These are phyloP conservation scores for Pseudogymnoascus sp. DNA, from an alignment of 2,329 filamentous ascomycete species.

Conservation along the genomic window DNA sequence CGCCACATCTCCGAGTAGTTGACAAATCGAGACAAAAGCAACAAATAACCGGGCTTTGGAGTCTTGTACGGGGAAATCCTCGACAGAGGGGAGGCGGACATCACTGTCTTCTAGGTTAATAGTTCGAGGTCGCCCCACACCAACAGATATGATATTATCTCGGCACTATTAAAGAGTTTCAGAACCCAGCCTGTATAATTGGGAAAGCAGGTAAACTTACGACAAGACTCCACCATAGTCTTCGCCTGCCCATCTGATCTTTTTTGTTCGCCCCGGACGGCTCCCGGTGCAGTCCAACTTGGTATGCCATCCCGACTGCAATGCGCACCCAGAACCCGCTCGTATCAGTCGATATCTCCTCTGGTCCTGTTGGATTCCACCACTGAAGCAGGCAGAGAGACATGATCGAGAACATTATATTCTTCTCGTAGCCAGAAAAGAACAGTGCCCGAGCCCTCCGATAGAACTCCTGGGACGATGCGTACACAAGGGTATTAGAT, in stretches of 20 bases:
- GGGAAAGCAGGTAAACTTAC: conserved; percentile 24
- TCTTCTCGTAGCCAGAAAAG: conserved; percentile 31
- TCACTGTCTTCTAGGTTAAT: conserved; percentile 13
- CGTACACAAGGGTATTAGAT: conserved; percentile 25
- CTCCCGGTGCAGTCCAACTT: conserved; percentile 40
- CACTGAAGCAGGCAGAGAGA: conserved; percentile 31
- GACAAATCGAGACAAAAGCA: conserved; percentile 12
- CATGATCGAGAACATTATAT: conserved; percentile 31
- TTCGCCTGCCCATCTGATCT: conserved; percentile 33
- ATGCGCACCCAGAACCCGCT: conserved; percentile 41
- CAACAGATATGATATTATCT: conserved; percentile 38
- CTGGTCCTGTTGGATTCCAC: conserved; percentile 34
- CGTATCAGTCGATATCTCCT: conserved; percentile 36
- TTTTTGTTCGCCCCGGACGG: conserved; percentile 27
- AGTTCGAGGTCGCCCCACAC: conserved; percentile 17
- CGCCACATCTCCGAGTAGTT: conserved; percentile 10
- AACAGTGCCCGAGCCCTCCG: conserved; percentile 31
- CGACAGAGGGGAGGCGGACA: conserved; percentile 4
- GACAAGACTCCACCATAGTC: conserved; percentile 40
- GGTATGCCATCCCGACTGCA: conserved; percentile 38
- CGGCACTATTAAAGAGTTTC: conserved; percentile 24
- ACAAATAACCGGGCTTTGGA: conserved; percentile 10
- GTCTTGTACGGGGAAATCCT: conserved; percentile 11
- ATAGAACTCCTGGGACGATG: conserved; percentile 31
- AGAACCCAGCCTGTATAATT: background rate